Percentiles rank a stretch among this genome's conserved stretches.
Conservation (phyloP, 2,329 filamentous ascomycete genomes). For the Scleromitrula shiraiana region DNA sequence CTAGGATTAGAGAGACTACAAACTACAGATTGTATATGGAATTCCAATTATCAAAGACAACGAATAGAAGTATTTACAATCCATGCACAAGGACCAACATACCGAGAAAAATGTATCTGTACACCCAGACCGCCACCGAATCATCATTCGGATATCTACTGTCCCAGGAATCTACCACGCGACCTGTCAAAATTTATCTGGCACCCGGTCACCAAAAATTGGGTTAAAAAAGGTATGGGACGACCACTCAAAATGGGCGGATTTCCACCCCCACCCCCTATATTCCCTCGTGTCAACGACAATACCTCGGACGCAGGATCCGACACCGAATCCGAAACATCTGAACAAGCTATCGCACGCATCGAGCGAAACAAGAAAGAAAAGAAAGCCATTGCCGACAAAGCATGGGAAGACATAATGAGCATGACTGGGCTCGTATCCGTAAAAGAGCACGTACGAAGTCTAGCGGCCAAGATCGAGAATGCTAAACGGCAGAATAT, state of each 20-base stretch:
- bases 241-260: background rate
- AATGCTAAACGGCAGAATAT: slow-evolving; percentile 36
- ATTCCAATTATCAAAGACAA: slow-evolving; percentile 11
- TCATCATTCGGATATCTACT: background rate
- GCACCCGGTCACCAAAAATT: background rate
- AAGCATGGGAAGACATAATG: slow-evolving; percentile 41
- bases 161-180: background rate
- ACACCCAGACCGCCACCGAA: no score
- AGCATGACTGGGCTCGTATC: slow-evolving; percentile 45
- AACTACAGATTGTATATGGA: slow-evolving; percentile 13
- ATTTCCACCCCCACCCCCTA: background rate
- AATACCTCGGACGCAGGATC: background rate
- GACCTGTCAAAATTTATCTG: background rate
- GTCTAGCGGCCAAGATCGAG: slow-evolving; percentile 44
- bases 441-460: slow-evolving; percentile 44
- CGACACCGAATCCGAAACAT: background rate
- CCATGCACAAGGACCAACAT: background rate
- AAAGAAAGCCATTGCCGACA: slow-evolving; percentile 34
- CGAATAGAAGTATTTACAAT: slow-evolving; percentile 6
- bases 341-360: background rate
- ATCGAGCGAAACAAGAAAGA: slow-evolving; percentile 1
- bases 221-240: no score
- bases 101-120: slow-evolving; percentile 2
- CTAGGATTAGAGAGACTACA: background rate
- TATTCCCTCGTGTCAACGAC: background rate